phyloP scores from a whole-genome alignment of 208 protist species.

The Leishmania major region DNA sequence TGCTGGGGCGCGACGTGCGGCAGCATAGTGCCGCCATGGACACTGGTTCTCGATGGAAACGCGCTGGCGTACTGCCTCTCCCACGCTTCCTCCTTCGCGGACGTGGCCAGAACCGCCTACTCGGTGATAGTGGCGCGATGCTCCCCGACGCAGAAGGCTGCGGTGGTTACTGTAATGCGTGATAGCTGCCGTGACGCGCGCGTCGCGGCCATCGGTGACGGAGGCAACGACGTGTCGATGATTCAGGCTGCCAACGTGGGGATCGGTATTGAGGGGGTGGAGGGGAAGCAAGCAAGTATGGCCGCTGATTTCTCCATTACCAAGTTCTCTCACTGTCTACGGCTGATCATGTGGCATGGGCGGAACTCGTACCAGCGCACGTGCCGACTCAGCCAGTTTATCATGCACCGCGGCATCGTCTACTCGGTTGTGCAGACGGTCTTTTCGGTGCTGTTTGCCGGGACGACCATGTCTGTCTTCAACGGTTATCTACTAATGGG shows the following conservation, averaged over 20 bases:
- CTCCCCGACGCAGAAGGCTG: conserved; percentile 98
- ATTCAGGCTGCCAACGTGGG: conserved; percentile 95
- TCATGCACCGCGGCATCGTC: conserved; percentile 99
- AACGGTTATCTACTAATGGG: conserved; percentile 96
- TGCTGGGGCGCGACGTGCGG: conserved; percentile 10
- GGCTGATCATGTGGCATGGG: conserved; percentile 91
- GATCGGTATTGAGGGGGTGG: conserved; percentile 98
- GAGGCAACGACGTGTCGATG: conserved; percentile 99
- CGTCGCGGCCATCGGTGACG: conserved; percentile 97
- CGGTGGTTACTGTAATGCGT: conserved; percentile 92
- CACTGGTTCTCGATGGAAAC: conserved; percentile 84
- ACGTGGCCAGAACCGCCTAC: conserved; percentile 67
- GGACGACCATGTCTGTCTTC: conserved; percentile 97
- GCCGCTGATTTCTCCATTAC: conserved; percentile 98
- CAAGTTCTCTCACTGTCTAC: conserved; percentile 93
- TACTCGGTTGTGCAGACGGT: conserved; percentile 98
- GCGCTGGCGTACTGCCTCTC: conserved; percentile 70
- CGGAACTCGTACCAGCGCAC: conserved; percentile 93
- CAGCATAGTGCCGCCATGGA: conserved; percentile 40
- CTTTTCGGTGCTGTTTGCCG: conserved; percentile 98
- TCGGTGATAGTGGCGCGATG: conserved; percentile 96
- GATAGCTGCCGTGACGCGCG: conserved; percentile 50
- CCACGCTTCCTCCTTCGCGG: conserved; percentile 46
- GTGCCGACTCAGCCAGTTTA: conserved; percentile 95
- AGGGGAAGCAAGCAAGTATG: conserved; percentile 98